phyloP scores from a whole-genome alignment of 257 asterid species.

The Solanum habrochaites region DNA sequence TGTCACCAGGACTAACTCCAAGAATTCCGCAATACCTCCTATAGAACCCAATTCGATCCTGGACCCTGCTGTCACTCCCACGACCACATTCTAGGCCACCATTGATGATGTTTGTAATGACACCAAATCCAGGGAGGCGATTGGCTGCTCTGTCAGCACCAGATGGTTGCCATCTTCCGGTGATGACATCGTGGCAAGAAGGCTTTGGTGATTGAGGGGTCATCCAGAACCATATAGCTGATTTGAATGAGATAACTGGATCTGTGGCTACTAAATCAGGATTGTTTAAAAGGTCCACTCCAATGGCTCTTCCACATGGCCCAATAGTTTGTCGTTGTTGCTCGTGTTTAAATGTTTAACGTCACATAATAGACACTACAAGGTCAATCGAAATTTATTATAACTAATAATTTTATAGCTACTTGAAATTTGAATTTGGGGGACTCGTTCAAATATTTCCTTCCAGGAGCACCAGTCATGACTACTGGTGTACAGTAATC shows the following conservation, averaged over 20 bases:
- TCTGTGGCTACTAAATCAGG: constrained; percentile 19
- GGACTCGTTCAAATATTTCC: constrained; percentile 21
- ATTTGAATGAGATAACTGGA: constrained; percentile 14
- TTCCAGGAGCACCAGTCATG: constrained; percentile 22
- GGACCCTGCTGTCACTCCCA: not conserved
- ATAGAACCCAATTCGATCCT: constrained; percentile 18
- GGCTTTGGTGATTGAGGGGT: constrained; percentile 24
- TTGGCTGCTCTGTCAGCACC: not conserved
- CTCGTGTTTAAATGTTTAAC: not conserved
- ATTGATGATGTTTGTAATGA: constrained; percentile 23
- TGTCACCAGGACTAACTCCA: constrained; percentile 10
- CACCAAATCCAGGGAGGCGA: constrained; percentile 20
- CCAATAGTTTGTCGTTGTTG: constrained; percentile 28
- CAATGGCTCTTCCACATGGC: constrained; percentile 17
- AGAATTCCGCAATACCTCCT: constrained; percentile 8
- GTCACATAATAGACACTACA: not conserved
- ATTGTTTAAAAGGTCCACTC: constrained; percentile 1
- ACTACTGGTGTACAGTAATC: not conserved
- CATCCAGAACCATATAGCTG: constrained; percentile 31
- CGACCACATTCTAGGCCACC: constrained; percentile 25
- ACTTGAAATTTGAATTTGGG: constrained; percentile 21
- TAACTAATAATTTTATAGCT: not conserved
- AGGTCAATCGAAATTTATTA: too few relatives aligned
- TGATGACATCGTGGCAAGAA: constrained; percentile 20
- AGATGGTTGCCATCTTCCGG: constrained; percentile 18